Conservation (phyloP, 2,329 filamentous ascomycete genomes). For the Aureobasidium melanogenum region DNA sequence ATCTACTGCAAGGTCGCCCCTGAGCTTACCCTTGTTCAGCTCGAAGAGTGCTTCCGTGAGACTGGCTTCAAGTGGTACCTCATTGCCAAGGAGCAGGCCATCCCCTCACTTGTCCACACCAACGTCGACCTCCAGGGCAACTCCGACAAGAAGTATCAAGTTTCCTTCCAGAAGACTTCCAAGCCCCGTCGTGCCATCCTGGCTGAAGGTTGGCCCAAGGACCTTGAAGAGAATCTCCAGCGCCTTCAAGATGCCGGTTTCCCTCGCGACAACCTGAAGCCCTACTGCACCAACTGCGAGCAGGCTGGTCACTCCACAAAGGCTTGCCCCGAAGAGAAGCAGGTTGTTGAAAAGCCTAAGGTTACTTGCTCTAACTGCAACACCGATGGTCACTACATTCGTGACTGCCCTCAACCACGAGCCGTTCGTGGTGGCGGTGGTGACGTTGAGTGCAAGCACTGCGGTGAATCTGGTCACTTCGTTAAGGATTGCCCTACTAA, state of each 20-base stretch:
- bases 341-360: conserved; percentile 27
- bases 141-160: conserved; percentile 40
- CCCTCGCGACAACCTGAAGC: conserved; percentile 40
- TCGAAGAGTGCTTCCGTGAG: conserved; percentile 53
- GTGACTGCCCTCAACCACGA: conserved; percentile 38
- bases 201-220: conserved; percentile 40
- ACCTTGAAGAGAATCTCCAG: conserved; percentile 41
- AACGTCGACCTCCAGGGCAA: conserved; percentile 67
- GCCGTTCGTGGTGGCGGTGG: conserved; percentile 5
- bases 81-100: conserved; percentile 50
- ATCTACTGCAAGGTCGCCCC: conserved; percentile 55
- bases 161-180: conserved; percentile 39
- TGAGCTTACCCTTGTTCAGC: conserved; percentile 47
- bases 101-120: conserved; percentile 47
- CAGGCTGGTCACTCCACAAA: conserved; percentile 41
- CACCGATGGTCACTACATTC: conserved; percentile 31
- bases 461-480: conserved; percentile 26
- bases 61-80: conserved; percentile 49
- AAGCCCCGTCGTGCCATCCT: conserved; percentile 40
- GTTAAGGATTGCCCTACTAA: conserved; percentile 25
- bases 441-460: conserved; percentile 26
- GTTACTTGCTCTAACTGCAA: conserved; percentile 45
- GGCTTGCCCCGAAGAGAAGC: conserved; percentile 40
- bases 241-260: conserved; percentile 45
- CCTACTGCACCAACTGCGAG: conserved; percentile 43